Percentiles rank a stretch among this genome's conserved stretches.
Evolutionary conservation across 129 eudicot genomes (phyloP).

Genomic region (Heracleum sosnowskyi): DNA sequence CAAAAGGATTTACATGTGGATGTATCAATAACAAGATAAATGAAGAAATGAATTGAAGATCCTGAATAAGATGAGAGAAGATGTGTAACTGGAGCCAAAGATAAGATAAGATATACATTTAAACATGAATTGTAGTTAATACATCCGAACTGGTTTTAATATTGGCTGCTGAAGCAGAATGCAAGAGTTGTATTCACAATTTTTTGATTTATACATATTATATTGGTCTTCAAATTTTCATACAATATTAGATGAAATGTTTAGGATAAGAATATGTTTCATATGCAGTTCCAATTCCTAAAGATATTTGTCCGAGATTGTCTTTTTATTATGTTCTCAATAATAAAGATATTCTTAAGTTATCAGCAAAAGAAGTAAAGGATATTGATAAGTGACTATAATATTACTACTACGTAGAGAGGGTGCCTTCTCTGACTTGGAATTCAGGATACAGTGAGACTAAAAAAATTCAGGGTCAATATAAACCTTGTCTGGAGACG

Average conservation of each 20-base stretch:
- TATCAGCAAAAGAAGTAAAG: background rate
- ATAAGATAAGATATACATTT: background rate
- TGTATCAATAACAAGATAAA: background rate
- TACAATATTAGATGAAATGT: background rate
- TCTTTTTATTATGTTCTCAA: background rate
- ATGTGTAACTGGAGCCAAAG: background rate
- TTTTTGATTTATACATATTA: background rate
- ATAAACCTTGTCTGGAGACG: slow-evolving; percentile 55
- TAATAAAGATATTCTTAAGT: background rate
- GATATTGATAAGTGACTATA: background rate
- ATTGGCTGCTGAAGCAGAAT: background rate
- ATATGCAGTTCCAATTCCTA: background rate
- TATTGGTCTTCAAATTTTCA: background rate
- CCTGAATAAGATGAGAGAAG: background rate
- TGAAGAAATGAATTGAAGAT: background rate
- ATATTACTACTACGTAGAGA: background rate
- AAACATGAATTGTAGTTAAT: background rate
- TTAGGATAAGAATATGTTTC: background rate
- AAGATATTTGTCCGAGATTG: background rate
- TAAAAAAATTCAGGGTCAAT: background rate
- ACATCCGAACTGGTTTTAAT: background rate
- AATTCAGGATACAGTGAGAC: background rate
- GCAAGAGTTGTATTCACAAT: background rate
- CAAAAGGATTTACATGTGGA: slow-evolving; percentile 7
- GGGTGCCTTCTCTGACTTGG: background rate